These are phyloP conservation scores for Simmondsia chinensis DNA, from an alignment of 148 eudicot genomes.

Conservation along the genomic window DNA sequence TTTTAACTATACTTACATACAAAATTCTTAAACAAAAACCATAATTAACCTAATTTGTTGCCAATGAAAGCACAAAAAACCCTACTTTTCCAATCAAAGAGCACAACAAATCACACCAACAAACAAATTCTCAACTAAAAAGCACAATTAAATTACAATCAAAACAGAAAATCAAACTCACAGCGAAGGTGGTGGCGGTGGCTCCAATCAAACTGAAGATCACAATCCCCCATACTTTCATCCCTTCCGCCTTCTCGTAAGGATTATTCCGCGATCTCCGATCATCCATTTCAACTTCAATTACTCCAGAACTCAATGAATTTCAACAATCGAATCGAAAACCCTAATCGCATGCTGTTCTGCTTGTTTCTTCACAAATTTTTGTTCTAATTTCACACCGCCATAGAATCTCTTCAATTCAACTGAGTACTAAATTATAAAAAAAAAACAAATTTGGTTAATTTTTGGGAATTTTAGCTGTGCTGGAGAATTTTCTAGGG, in stretches of 20 bases:
- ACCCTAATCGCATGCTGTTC: slow-evolving; percentile 20
- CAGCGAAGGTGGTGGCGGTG: slow-evolving; percentile 59
- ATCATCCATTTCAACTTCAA: slow-evolving; percentile 1
- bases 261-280: slow-evolving; percentile 16
- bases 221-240: slow-evolving; percentile 53
- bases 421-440: no score
- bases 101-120: no score
- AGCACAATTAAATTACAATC: not conserved
- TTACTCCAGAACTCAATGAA: not conserved
- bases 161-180: slow-evolving; percentile 21
- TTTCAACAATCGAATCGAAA: slow-evolving; percentile 3
- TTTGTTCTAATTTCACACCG: no score
- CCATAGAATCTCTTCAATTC: no score
- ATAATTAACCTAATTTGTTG: no score
- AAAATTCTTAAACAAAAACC: no score
- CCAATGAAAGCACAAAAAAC: not conserved
- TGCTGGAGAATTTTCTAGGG: no score
- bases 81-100: not conserved
- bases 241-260: slow-evolving; percentile 26
- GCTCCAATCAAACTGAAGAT: slow-evolving; percentile 77
- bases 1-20: no score
- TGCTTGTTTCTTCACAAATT: no score
- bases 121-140: no score
- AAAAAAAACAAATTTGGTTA: no score
- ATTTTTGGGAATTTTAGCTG: no score